These are phyloP conservation scores for Geranomyces variabilis DNA, from an alignment of 192 early-diverging fungal genomes.

Conservation along the genomic window DNA sequence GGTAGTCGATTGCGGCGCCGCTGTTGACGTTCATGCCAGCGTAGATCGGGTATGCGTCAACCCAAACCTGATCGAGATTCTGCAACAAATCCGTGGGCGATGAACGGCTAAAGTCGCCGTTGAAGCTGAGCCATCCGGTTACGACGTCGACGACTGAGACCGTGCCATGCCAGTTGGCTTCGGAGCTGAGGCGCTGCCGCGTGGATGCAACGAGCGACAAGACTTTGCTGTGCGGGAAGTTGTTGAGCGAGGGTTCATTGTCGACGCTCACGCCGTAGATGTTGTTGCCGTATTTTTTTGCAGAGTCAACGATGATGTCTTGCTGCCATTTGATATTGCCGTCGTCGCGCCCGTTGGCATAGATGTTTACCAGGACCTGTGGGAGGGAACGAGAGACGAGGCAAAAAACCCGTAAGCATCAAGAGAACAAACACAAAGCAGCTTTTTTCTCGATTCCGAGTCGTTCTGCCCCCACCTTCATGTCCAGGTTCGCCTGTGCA, in stretches of 20 bases:
- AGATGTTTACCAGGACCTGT: conserved; percentile 1
- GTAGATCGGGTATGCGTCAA: conserved; percentile 7
- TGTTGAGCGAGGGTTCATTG: not conserved
- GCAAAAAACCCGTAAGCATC: too few species aligned
- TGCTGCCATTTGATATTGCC: conserved; percentile 3
- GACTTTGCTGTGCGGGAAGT: not conserved
- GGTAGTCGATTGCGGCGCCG: not conserved
- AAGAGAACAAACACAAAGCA: too few species aligned
- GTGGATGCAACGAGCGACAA: not conserved
- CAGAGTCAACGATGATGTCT: not conserved
- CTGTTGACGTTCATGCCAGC: not conserved
- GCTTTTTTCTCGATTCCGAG: too few species aligned
- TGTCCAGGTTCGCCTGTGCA: not conserved
- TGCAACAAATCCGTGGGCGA: not conserved
- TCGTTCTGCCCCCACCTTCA: not conserved
- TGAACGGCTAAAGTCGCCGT: not conserved
- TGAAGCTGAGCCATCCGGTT: not conserved
- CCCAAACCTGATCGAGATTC: not conserved
- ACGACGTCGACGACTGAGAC: conserved; percentile 7
- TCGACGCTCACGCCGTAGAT: conserved; percentile 6
- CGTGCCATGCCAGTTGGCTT: conserved; percentile 5
- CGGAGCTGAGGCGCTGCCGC: not conserved
- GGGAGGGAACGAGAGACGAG: too few species aligned
- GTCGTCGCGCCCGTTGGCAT: not conserved
- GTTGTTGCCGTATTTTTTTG: conserved; percentile 1